Conservation (phyloP, 129 eudicot species). For the Helichrysum umbraculigerum region DNA sequence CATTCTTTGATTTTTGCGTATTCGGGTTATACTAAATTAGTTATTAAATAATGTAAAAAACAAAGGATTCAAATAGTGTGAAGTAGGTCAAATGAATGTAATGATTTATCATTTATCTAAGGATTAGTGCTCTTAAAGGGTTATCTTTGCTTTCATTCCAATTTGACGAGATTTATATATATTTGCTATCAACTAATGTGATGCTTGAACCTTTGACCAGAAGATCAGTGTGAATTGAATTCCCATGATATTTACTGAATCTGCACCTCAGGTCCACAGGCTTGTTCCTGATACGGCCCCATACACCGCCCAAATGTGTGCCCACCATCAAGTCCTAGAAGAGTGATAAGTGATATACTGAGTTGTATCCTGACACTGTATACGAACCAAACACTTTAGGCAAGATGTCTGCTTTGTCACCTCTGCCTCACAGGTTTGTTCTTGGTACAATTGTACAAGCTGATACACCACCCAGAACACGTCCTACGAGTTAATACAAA, state of each 20-base stretch:
- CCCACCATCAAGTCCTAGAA: too few species aligned
- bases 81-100: constrained; percentile 9
- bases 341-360: too few species aligned
- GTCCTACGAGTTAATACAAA: too few species aligned
- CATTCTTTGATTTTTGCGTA: constrained; percentile 18
- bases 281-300: neutral
- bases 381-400: neutral
- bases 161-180: neutral
- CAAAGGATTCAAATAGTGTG: constrained; percentile 17
- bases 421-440: too few species aligned
- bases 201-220: neutral
- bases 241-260: too few species aligned
- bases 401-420: neutral
- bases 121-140: neutral
- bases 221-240: neutral
- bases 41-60: constrained; percentile 1
- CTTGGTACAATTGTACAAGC: too few species aligned
- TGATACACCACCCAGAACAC: too few species aligned
- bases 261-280: neutral
- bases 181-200: neutral
- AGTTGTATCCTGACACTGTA: too few species aligned
- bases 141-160: neutral
- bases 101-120: neutral
- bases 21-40: neutral
- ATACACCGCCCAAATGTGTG: neutral